Percentiles rank a stretch among this genome's conserved stretches.
These are phyloP conservation scores for Beauveria asiatica DNA, from an alignment of 2,329 filamentous ascomycete genomes.

Conservation along the genomic window DNA sequence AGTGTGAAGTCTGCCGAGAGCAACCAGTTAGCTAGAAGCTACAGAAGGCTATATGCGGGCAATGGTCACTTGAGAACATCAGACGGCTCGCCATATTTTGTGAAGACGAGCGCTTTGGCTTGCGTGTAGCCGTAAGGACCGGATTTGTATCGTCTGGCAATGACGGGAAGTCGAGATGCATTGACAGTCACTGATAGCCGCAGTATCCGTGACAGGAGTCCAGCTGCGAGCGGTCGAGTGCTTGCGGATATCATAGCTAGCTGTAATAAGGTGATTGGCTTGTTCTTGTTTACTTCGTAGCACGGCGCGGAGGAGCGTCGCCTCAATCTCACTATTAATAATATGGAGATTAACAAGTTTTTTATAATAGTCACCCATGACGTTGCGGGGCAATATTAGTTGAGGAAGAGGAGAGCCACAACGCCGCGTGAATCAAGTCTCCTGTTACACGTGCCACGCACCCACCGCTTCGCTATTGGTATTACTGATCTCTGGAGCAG, in stretches of 20 bases:
- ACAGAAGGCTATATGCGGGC: conserved; percentile 1
- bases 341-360: background rate
- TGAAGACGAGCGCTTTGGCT: conserved; percentile 72
- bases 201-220: background rate
- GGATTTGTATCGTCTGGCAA: conserved; percentile 40
- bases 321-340: too few relatives aligned
- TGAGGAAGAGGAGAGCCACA: background rate
- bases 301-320: too few relatives aligned
- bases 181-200: background rate
- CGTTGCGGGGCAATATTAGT: conserved; percentile 3
- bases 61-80: conserved; percentile 58
- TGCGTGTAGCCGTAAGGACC: conserved; percentile 74
- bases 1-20: conserved; percentile 49
- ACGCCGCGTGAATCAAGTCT: too few relatives aligned
- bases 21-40: conserved; percentile 1
- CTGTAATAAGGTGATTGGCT: too few relatives aligned
- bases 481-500: too few relatives aligned
- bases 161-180: conserved; percentile 14
- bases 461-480: too few relatives aligned
- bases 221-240: background rate
- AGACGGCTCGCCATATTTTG: conserved; percentile 63
- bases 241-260: background rate
- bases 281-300: background rate
- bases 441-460: too few relatives aligned
- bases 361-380: background rate